Conservation (phyloP, 1,139 yeast genomes). For the Candida sp. region DNA sequence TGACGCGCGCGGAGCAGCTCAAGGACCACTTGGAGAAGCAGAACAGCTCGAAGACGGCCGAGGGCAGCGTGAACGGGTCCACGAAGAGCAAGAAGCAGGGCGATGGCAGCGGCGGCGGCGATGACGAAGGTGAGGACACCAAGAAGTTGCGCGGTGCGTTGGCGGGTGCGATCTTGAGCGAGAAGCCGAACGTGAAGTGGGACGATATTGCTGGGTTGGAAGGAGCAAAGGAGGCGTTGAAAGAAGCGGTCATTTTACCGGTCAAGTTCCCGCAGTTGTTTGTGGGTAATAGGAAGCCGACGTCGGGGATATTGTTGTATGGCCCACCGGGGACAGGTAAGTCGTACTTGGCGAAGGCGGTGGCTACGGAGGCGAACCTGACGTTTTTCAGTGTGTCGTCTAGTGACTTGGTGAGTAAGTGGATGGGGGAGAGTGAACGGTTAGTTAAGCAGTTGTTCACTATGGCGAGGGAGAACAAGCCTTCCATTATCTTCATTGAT, state of each 20-base stretch:
- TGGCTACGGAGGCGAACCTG: conserved; percentile 97
- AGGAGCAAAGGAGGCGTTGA: conserved; percentile 93
- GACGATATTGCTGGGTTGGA: conserved; percentile 97
- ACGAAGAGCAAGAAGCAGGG: conserved; percentile 62
- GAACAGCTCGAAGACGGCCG: conserved; percentile 46
- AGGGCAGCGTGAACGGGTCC: conserved; percentile 54
- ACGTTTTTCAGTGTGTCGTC: conserved; percentile 96
- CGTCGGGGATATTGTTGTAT: conserved; percentile 87
- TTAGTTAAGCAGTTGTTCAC: conserved; percentile 91
- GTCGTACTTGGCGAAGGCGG: conserved; percentile 95
- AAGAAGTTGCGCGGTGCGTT: conserved; percentile 91
- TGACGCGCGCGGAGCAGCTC: conserved; percentile 92
- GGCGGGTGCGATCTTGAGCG: conserved; percentile 90
- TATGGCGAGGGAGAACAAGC: conserved; percentile 96
- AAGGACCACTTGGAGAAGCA: conserved; percentile 86
- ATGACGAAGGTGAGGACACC: conserved; percentile 82
- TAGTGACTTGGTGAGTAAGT: conserved; percentile 92
- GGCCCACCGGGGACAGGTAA: conserved; percentile 99
- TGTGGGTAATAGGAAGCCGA: conserved; percentile 93
- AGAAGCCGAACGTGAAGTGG: conserved; percentile 95
- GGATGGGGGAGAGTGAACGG: conserved; percentile 99
- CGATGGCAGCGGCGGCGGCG: conserved; percentile 55
- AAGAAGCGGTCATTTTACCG: conserved; percentile 85
- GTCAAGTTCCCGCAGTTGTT: conserved; percentile 88
- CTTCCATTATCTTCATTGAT: conserved; percentile 94